A percentile compares a stretch with the other conserved stretches of the same genome.
phyloP scores from a whole-genome alignment of 441 rosid species.

The Macaranga tanarius region DNA sequence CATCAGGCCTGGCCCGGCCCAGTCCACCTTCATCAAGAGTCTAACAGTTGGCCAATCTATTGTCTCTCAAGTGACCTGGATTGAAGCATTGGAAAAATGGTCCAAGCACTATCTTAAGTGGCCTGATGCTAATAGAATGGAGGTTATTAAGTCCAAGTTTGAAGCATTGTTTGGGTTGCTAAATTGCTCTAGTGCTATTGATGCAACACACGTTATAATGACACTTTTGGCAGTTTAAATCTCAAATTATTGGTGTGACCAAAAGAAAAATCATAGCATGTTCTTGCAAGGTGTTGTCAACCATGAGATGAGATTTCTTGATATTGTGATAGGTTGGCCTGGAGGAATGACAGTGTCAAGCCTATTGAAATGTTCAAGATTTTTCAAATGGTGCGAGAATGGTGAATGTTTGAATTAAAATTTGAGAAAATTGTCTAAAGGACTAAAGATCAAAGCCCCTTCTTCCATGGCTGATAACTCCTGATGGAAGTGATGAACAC shows the following conservation, averaged over 20 bases:
- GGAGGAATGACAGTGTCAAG: conserved; percentile 80
- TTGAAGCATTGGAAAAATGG: conserved; percentile 88
- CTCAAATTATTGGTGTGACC: conserved; percentile 94
- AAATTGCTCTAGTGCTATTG: conserved; percentile 86
- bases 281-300: conserved; percentile 84
- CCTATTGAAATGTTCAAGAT: conserved; percentile 74
- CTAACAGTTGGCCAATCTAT: conserved; percentile 95
- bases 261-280: conserved; percentile 82
- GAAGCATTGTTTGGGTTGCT: conserved; percentile 64
- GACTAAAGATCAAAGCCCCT: too few species aligned
- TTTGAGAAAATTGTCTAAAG: conserved; percentile 35
- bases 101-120: conserved; percentile 83
- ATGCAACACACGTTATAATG: conserved; percentile 85
- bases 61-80: conserved; percentile 96
- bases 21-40: too few species aligned
- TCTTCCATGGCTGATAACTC: conserved; percentile 88
- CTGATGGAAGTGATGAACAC: conserved; percentile 42
- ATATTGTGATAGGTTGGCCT: conserved; percentile 92
- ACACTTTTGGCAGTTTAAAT: conserved; percentile 89
- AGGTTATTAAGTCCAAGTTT: conserved; percentile 69
- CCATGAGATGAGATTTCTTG: conserved; percentile 82
- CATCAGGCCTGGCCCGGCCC: too few species aligned
- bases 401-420: conserved; percentile 63
- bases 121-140: conserved; percentile 61
- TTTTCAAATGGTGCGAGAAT: conserved; percentile 65